Conservation (phyloP, 2,329 filamentous ascomycete species). For the Penicillium olsonii region DNA sequence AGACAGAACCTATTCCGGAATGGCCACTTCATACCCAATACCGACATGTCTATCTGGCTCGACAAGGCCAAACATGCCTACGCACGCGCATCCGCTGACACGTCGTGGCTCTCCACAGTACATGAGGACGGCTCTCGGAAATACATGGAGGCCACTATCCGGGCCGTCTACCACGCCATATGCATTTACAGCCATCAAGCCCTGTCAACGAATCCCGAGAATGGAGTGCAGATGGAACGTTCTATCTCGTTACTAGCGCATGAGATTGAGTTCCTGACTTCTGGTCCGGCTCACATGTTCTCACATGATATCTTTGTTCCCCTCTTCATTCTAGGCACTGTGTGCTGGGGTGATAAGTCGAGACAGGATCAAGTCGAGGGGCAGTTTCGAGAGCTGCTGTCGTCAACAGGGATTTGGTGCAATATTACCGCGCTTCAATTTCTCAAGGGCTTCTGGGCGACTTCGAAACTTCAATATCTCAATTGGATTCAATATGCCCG, state of each 20-base stretch:
- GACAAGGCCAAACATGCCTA: neutral
- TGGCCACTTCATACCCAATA: neutral
- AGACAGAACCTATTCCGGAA: neutral
- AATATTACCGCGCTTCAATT: constrained; percentile 19
- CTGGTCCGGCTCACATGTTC: constrained; percentile 11
- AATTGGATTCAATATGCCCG: constrained; percentile 12
- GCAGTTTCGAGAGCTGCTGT: constrained; percentile 9
- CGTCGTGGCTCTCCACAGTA: neutral
- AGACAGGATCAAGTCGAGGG: constrained; percentile 3
- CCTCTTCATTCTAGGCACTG: constrained; percentile 25
- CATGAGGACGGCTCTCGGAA: constrained; percentile 5
- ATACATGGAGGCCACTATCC: constrained; percentile 11
- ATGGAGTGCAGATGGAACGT: neutral
- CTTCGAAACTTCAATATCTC: constrained; percentile 11
- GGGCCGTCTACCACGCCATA: constrained; percentile 18
- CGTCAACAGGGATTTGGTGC: constrained; percentile 16
- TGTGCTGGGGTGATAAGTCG: constrained; percentile 9
- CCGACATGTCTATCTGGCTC: neutral
- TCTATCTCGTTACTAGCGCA: neutral
- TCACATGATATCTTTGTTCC: constrained; percentile 28
- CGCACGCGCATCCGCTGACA: neutral
- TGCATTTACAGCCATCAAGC: constrained; percentile 25
- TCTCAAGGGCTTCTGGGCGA: constrained; percentile 19
- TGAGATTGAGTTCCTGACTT: constrained; percentile 5
- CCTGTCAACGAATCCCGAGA: constrained; percentile 5